phyloP scores from a whole-genome alignment of 352 stramenopile species.

The Pythium aquatile region DNA sequence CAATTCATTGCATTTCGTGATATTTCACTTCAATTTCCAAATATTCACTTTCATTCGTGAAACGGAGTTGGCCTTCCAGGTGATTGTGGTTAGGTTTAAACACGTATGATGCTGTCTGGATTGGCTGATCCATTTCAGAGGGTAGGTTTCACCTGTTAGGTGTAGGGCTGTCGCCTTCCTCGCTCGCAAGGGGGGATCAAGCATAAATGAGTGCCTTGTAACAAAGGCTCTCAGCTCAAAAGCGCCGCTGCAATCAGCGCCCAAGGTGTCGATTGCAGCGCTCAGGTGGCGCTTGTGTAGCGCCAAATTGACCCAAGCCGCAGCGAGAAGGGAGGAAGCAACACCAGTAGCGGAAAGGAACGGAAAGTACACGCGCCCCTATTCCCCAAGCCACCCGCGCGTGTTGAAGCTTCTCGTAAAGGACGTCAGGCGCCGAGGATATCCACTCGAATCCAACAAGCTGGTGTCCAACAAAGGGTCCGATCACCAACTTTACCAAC shows the following conservation, averaged over 20 bases:
- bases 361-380: not conserved
- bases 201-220: not conserved
- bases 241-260: not conserved
- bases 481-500: not conserved
- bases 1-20: too few species aligned
- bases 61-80: not conserved
- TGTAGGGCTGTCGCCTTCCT: not conserved
- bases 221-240: not conserved
- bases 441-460: slow-evolving; percentile 1
- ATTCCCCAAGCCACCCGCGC: not conserved
- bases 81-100: not conserved
- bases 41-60: slow-evolving; percentile 1
- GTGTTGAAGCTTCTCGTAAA: not conserved
- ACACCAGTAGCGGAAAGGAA: not conserved
- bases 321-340: not conserved
- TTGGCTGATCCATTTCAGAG: slow-evolving; percentile 1
- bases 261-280: not conserved
- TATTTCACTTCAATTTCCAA: not conserved
- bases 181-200: not conserved
- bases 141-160: not conserved
- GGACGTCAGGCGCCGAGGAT: not conserved
- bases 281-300: slow-evolving; percentile 1
- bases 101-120: not conserved
- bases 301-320: not conserved
- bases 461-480: not conserved